A percentile compares a stretch with the other conserved stretches of the same genome.
Evolutionary conservation across 768 basidiomycete species (phyloP).

Genomic region (Lactifluus piperatus): DNA sequence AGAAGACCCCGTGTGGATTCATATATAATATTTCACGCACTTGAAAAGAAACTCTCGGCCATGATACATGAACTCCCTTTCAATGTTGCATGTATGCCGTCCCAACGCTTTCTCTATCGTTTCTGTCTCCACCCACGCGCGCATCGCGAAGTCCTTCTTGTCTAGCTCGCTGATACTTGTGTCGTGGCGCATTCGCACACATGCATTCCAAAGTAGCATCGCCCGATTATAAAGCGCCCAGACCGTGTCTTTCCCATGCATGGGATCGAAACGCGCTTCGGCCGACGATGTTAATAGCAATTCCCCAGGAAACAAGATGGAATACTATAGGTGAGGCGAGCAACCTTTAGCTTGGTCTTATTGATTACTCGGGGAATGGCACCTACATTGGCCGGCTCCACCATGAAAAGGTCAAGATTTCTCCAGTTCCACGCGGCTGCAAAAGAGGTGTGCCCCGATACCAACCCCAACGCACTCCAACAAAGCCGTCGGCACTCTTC

Average conservation of each 20-base stretch:
- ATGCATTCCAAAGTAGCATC: constrained; percentile 67
- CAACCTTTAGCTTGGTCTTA: not conserved
- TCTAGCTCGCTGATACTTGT: constrained; percentile 36
- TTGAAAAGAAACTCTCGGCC: constrained; percentile 72
- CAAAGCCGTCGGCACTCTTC: constrained; percentile 66
- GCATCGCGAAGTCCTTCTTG: constrained; percentile 53
- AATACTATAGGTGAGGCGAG: constrained; percentile 37
- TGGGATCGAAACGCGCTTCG: constrained; percentile 25
- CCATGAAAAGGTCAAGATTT: constrained; percentile 42
- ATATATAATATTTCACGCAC: constrained; percentile 34
- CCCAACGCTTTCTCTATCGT: constrained; percentile 54
- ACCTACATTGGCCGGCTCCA: constrained; percentile 60
- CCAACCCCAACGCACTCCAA: constrained; percentile 60
- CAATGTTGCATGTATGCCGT: constrained; percentile 56
- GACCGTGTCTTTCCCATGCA: constrained; percentile 48
- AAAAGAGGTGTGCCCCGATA: constrained; percentile 58
- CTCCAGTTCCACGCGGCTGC: constrained; percentile 34
- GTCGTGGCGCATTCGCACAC: constrained; percentile 48
- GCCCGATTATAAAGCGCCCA: constrained; percentile 69
- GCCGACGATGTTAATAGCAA: constrained; percentile 33
- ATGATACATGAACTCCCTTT: constrained; percentile 58
- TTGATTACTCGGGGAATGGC: not conserved
- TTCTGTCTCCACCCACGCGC: constrained; percentile 65
- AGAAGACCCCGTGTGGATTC: not conserved
- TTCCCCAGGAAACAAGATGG: constrained; percentile 72